Evolutionary conservation across 1,284 basidiomycete species (phyloP).

Genomic region (Pseudozyma sp.): DNA sequence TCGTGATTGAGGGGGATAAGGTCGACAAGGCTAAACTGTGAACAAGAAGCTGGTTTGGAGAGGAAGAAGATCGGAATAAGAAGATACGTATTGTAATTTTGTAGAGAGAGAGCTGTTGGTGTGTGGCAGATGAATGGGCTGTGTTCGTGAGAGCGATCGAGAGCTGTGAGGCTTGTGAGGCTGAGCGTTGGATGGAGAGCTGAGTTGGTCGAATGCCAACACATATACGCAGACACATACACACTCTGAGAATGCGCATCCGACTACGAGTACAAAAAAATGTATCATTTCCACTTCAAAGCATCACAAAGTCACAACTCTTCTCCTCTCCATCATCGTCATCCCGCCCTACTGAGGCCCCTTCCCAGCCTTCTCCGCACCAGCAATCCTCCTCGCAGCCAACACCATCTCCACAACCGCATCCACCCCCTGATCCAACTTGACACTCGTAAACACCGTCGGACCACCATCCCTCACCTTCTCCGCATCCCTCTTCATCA

Average conservation of each 20-base stretch:
- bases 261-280: background rate
- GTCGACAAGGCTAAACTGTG: constrained; percentile 12
- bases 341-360: background rate
- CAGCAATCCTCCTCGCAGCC: constrained; percentile 81
- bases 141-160: too few relatives aligned
- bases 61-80: too few relatives aligned
- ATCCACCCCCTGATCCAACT: constrained; percentile 82
- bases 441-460: constrained; percentile 89
- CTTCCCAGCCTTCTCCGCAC: constrained; percentile 67
- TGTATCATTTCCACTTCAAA: background rate
- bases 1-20: constrained; percentile 25
- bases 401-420: constrained; percentile 86
- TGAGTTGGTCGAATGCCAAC: too few relatives aligned
- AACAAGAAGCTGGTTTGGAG: too few relatives aligned
- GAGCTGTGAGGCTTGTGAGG: too few relatives aligned
- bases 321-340: background rate
- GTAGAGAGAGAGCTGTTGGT: background rate
- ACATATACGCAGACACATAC: too few relatives aligned
- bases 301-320: background rate
- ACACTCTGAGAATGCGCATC: too few relatives aligned
- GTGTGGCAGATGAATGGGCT: too few relatives aligned
- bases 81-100: too few relatives aligned
- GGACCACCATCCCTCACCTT: constrained; percentile 94
- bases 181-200: too few relatives aligned
- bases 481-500: constrained; percentile 93